A percentile compares a stretch with the other conserved stretches of the same genome.
These are phyloP conservation scores for Lipomyces japonicus DNA, from an alignment of 805 yeast genomes.

Conservation along the genomic window DNA sequence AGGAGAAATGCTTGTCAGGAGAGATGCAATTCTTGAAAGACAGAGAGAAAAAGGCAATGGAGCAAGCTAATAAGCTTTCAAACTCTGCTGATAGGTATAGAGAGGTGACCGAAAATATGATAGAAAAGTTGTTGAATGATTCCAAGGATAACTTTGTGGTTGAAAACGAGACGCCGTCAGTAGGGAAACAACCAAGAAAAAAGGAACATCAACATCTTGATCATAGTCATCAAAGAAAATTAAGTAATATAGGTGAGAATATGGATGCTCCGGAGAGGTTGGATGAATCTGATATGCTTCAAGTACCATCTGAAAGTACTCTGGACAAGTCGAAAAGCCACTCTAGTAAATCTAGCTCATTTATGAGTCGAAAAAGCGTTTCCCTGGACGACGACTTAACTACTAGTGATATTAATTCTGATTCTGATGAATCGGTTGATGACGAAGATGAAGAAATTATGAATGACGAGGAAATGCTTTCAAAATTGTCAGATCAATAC, in stretches of 20 bases:
- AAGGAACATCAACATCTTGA: constrained; percentile 1
- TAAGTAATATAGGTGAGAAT: neutral
- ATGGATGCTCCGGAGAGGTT: constrained; percentile 3
- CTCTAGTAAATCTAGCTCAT: neutral
- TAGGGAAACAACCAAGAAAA: neutral
- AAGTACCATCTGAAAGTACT: no score
- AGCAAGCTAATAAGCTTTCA: constrained; percentile 5
- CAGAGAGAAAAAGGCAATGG: constrained; percentile 1
- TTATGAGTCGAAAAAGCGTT: constrained; percentile 3
- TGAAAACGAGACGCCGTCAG: constrained; percentile 9
- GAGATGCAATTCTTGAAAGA: neutral
- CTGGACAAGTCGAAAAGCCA: neutral
- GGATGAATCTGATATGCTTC: neutral
- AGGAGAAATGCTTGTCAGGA: neutral
- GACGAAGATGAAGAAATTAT: constrained; percentile 48
- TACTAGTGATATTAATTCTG: neutral
- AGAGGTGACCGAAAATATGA: constrained; percentile 18
- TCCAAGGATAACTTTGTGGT: constrained; percentile 19
- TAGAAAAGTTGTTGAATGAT: constrained; percentile 20
- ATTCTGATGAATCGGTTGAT: constrained; percentile 36
- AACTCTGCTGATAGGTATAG: constrained; percentile 3
- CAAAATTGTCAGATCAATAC: constrained; percentile 33
- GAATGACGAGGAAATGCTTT: constrained; percentile 33
- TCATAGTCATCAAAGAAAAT: neutral
- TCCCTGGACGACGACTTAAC: neutral